These are phyloP conservation scores for Ophidiomyces ophidiicola DNA, from an alignment of 2,329 filamentous ascomycete species.

Conservation along the genomic window DNA sequence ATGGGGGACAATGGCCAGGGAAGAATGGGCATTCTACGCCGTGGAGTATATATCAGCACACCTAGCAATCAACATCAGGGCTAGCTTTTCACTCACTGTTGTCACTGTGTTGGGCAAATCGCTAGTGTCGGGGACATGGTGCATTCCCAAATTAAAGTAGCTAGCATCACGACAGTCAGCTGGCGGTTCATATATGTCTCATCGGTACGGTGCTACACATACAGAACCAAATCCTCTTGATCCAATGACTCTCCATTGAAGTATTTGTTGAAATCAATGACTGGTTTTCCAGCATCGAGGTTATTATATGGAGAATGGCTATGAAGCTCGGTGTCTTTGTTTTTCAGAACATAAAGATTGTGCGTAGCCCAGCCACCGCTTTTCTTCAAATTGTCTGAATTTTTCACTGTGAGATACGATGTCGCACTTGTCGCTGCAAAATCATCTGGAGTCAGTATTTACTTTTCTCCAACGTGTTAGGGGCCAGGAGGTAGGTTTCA, in stretches of 20 bases:
- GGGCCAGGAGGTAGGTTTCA: too few species aligned
- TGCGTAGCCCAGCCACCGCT: conserved; percentile 40
- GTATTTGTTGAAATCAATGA: conserved; percentile 34
- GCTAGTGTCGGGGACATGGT: conserved; percentile 45
- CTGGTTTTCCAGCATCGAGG: conserved; percentile 9
- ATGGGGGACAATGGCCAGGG: conserved; percentile 6
- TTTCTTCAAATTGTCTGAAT: conserved; percentile 38
- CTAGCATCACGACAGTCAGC: background rate
- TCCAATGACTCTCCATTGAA: conserved; percentile 36
- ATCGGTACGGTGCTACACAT: conserved; percentile 19
- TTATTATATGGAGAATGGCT: conserved; percentile 11
- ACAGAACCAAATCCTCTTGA: conserved; percentile 36
- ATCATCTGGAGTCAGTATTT: background rate
- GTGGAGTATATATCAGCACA: background rate
- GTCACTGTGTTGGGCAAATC: conserved; percentile 43
- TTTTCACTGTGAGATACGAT: conserved; percentile 38
- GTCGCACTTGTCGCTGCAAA: conserved; percentile 17
- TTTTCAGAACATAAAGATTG: conserved; percentile 39
- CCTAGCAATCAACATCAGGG: background rate
- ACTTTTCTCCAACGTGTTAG: too few species aligned
- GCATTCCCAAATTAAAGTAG: conserved; percentile 43
- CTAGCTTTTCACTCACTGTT: conserved; percentile 1
- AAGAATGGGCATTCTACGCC: conserved; percentile 4
- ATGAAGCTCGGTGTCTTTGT: conserved; percentile 15
- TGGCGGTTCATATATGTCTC: background rate